Evolutionary conservation across 2,329 filamentous ascomycete species (phyloP).

Genomic region (Coniella lustricola): DNA sequence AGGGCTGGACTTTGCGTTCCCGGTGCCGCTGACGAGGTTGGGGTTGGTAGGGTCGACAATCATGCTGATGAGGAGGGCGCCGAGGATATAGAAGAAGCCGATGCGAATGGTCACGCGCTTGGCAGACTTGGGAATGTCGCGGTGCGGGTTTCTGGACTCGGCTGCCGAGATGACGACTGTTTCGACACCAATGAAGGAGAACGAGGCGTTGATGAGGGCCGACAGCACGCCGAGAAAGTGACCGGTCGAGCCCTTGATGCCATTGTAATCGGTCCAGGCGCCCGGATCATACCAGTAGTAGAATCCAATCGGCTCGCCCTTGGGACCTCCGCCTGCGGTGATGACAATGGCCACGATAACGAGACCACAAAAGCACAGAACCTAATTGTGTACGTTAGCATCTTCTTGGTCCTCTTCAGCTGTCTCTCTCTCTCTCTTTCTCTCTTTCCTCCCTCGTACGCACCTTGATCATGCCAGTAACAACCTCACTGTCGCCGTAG

Average conservation of each 20-base stretch:
- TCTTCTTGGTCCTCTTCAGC: not conserved
- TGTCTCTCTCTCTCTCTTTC: too few relatives aligned
- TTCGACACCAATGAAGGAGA: constrained; percentile 15
- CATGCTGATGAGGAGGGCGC: constrained; percentile 17
- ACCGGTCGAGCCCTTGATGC: constrained; percentile 16
- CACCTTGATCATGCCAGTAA: constrained; percentile 13
- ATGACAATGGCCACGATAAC: constrained; percentile 18
- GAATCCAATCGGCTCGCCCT: constrained; percentile 17
- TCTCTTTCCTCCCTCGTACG: not conserved
- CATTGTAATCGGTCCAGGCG: constrained; percentile 17
- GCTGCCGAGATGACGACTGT: constrained; percentile 18
- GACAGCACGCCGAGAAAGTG: constrained; percentile 17
- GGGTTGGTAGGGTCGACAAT: constrained; percentile 15
- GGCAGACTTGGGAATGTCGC: constrained; percentile 18
- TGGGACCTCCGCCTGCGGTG: constrained; percentile 17
- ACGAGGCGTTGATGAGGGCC: constrained; percentile 17
- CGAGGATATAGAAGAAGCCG: constrained; percentile 18
- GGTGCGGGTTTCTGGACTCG: constrained; percentile 16
- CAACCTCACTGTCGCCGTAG: constrained; percentile 12
- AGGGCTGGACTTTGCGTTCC: constrained; percentile 17
- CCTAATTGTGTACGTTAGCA: constrained; percentile 2
- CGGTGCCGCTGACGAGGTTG: constrained; percentile 9
- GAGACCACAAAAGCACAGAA: constrained; percentile 17
- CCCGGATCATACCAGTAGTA: constrained; percentile 17
- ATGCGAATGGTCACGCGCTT: constrained; percentile 17